A percentile compares a stretch with the other conserved stretches of the same genome.
These are phyloP conservation scores for Boletales sp. DNA, from an alignment of 768 basidiomycete genomes.

Conservation along the genomic window DNA sequence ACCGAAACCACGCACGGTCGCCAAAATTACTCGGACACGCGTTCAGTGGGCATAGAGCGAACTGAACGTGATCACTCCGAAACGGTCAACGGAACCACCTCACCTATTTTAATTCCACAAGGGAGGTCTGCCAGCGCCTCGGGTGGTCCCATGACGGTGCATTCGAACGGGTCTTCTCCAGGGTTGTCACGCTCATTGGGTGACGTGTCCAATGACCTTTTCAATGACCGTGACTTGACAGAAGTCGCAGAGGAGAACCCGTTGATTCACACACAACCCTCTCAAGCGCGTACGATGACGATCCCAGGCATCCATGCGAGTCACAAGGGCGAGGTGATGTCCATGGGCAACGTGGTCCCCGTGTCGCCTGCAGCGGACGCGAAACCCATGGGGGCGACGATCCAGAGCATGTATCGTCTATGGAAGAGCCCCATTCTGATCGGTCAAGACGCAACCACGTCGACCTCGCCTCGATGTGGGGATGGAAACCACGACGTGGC, in stretches of 20 bases:
- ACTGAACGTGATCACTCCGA: slow-evolving; percentile 42
- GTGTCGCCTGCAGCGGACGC: slow-evolving; percentile 38
- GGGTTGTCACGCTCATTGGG: slow-evolving; percentile 34
- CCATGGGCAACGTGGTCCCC: slow-evolving; percentile 71
- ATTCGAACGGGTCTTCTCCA: slow-evolving; percentile 26
- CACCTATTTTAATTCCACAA: slow-evolving; percentile 36
- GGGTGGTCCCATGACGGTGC: slow-evolving; percentile 18
- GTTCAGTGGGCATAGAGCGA: slow-evolving; percentile 71
- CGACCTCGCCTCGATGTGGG: slow-evolving; percentile 1
- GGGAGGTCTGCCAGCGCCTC: slow-evolving; percentile 26
- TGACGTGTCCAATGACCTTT: slow-evolving; percentile 18
- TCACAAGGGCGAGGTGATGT: slow-evolving; percentile 82
- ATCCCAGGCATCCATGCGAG: slow-evolving; percentile 87
- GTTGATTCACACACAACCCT: slow-evolving; percentile 71
- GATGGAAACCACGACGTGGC: slow-evolving; percentile 29
- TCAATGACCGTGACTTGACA: slow-evolving; percentile 31
- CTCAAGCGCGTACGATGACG: slow-evolving; percentile 73
- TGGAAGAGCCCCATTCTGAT: slow-evolving; percentile 56
- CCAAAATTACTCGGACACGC: slow-evolving; percentile 68
- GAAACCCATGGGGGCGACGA: slow-evolving; percentile 46
- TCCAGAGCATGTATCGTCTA: slow-evolving; percentile 69
- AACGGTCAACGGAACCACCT: slow-evolving; percentile 15
- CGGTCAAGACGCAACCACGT: slow-evolving; percentile 11
- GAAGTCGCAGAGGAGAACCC: slow-evolving; percentile 30
- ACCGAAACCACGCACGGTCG: slow-evolving; percentile 41